phyloP scores from a whole-genome alignment of 2,329 filamentous ascomycete genomes.

The Aspergillus glaucus region DNA sequence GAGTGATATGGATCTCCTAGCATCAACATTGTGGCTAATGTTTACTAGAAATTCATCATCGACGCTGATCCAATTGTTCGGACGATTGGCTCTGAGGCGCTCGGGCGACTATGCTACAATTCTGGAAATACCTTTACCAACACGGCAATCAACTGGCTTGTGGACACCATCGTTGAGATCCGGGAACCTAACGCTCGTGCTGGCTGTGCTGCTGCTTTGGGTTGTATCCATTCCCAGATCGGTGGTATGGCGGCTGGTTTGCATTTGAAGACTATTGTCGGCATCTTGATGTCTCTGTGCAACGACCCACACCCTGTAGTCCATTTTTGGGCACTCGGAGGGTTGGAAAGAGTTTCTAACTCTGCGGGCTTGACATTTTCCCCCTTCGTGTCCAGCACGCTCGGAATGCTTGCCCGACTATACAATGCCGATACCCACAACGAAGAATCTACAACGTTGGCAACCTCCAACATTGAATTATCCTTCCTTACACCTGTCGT shows the following conservation, averaged over 20 bases:
- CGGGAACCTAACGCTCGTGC: slow-evolving; percentile 88
- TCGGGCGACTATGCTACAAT: slow-evolving; percentile 76
- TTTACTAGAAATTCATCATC: slow-evolving; percentile 60
- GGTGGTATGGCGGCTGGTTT: slow-evolving; percentile 96
- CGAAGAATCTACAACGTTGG: slow-evolving; percentile 68
- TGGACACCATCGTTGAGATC: slow-evolving; percentile 91
- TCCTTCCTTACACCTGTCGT: slow-evolving; percentile 76
- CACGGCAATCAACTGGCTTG: slow-evolving; percentile 79
- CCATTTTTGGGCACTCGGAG: slow-evolving; percentile 94
- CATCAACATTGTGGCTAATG: slow-evolving; percentile 1
- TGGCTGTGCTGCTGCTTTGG: slow-evolving; percentile 88
- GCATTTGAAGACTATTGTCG: slow-evolving; percentile 94
- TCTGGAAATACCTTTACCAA: slow-evolving; percentile 88
- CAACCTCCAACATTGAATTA: slow-evolving; percentile 85
- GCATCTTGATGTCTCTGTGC: slow-evolving; percentile 94
- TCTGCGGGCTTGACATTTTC: slow-evolving; percentile 90
- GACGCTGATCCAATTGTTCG: slow-evolving; percentile 82
- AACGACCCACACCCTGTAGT: slow-evolving; percentile 93
- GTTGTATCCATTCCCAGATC: slow-evolving; percentile 88
- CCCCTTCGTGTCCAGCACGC: slow-evolving; percentile 77
- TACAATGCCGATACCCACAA: slow-evolving; percentile 92
- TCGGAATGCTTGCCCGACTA: slow-evolving; percentile 89
- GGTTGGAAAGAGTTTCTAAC: slow-evolving; percentile 76
- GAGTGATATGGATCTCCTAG: slow-evolving; percentile 29
- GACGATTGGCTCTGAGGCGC: slow-evolving; percentile 73